Evolutionary conservation across 2,329 filamentous ascomycete genomes (phyloP).

Genomic region (Rutstroemia sp.): DNA sequence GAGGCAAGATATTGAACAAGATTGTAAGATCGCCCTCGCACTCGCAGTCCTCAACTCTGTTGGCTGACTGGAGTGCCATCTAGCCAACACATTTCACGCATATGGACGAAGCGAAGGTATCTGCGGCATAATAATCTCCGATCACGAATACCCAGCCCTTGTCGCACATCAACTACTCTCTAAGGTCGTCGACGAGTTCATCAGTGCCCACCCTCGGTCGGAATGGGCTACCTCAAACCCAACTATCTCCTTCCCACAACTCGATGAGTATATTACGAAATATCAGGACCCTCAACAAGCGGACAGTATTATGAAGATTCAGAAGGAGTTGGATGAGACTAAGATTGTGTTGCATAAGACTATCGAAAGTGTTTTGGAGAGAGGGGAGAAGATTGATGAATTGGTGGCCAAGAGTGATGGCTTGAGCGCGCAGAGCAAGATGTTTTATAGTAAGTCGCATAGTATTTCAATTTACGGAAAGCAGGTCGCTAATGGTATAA

Average conservation of each 20-base stretch:
- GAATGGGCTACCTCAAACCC: slow-evolving; percentile 52
- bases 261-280: slow-evolving; percentile 70
- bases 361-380: slow-evolving; percentile 79
- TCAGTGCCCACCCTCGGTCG: slow-evolving; percentile 64
- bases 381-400: slow-evolving; percentile 94
- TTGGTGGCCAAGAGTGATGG: slow-evolving; percentile 90
- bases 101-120: slow-evolving; percentile 70
- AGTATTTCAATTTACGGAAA: not conserved
- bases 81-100: slow-evolving; percentile 69
- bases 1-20: slow-evolving; percentile 78
- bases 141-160: slow-evolving; percentile 66
- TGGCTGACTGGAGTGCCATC: slow-evolving; percentile 9
- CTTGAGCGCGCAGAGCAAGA: slow-evolving; percentile 86
- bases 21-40: slow-evolving; percentile 41
- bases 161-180: slow-evolving; percentile 82
- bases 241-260: slow-evolving; percentile 57
- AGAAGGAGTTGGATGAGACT: slow-evolving; percentile 93
- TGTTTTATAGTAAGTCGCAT: slow-evolving; percentile 74
- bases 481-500: slow-evolving; percentile 9
- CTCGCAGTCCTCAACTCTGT: not conserved
- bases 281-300: slow-evolving; percentile 69
- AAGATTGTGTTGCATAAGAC: slow-evolving; percentile 98
- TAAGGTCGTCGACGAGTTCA: slow-evolving; percentile 84
- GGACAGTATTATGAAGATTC: slow-evolving; percentile 91
- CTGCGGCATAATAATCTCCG: slow-evolving; percentile 69